Evolutionary conservation across 805 yeast genomes (phyloP).

Genomic region (Komagataella kurtzmanii): DNA sequence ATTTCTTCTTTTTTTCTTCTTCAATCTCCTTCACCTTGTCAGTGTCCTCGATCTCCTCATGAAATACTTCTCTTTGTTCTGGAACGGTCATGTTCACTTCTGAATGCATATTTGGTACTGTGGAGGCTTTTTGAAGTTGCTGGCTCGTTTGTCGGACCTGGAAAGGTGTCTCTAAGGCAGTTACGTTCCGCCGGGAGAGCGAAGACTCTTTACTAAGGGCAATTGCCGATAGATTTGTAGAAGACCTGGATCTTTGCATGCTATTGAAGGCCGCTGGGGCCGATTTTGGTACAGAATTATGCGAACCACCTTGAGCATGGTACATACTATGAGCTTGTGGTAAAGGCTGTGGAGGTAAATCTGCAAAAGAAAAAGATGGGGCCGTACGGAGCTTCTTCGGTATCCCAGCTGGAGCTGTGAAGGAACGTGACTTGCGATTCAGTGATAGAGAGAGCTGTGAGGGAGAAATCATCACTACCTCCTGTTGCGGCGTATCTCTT

Average conservation of each 20-base stretch:
- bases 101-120: slow-evolving; percentile 26
- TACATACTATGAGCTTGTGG: not conserved
- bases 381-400: slow-evolving; percentile 1
- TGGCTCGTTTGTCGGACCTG: slow-evolving; percentile 19
- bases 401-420: slow-evolving; percentile 1
- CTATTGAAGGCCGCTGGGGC: not conserved
- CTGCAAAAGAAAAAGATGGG: not conserved
- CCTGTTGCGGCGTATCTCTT: slow-evolving; percentile 1
- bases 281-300: not conserved
- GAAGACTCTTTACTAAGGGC: slow-evolving; percentile 20
- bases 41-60: not conserved
- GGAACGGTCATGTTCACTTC: not conserved
- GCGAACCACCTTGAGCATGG: not conserved
- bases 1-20: slow-evolving; percentile 29
- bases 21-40: not conserved
- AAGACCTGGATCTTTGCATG: slow-evolving; percentile 30
- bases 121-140: slow-evolving; percentile 39
- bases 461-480: not conserved
- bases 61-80: not conserved
- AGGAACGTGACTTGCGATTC: slow-evolving; percentile 5
- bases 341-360: not conserved
- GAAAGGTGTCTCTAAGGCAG: not conserved
- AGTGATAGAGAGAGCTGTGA: slow-evolving; percentile 3
- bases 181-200: not conserved
- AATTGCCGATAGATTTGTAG: slow-evolving; percentile 40